Base-by-base conservation (phyloP, 2,329 filamentous ascomycete species). In the Waltergamsia citrina region DNA sequence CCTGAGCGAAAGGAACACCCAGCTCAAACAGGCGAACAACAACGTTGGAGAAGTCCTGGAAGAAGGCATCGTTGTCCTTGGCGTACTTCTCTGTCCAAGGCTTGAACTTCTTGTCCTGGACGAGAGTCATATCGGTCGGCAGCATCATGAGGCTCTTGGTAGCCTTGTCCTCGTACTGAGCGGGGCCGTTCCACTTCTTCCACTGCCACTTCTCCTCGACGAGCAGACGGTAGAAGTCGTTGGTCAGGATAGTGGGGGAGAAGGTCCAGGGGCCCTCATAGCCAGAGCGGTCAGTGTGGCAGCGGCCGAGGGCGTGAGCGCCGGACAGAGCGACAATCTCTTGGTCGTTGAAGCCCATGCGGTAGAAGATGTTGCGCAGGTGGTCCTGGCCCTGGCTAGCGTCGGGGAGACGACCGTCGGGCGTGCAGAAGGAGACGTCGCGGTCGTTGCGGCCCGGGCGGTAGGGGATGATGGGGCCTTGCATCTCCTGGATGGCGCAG, bases 331-430 rank as follows among this genome's bases (percentile, higher is more conserved):
- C 92, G 29, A 95, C 90, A 54, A 96, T 96, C 63, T 95, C 88
- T 52, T 84, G 84, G 65, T 98, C 90, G 60, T 92, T 82, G 73
- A 95, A 96, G 46, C 90, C 90, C 90, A 96, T 96, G 56, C 90
- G 86, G 60, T 79, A 76, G 64, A 96, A 98, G 68, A 96, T 90
- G 64, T 76, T 75, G 51, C 92, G 82, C 49, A 96, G 74, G 65
- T 96, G 90, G 53, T 78, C 74, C 41, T 78, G 68, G 40, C 74
- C 81, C 71, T 95, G 76, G 48, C 76, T 59, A 33, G 73, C 90
- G 56, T 98, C 87, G 43, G 88, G 72, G 20, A 77, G 71, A 59
- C 90, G 87, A 45, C 92, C 92, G 53, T 95, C 88, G 33, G 92
- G 92, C 19, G 92, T 94, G 75, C 88, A 95, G 58, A 78, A 85